Evolutionary conservation across 352 stramenopile species (phyloP).

Genomic region (Pythium brassicae): DNA sequence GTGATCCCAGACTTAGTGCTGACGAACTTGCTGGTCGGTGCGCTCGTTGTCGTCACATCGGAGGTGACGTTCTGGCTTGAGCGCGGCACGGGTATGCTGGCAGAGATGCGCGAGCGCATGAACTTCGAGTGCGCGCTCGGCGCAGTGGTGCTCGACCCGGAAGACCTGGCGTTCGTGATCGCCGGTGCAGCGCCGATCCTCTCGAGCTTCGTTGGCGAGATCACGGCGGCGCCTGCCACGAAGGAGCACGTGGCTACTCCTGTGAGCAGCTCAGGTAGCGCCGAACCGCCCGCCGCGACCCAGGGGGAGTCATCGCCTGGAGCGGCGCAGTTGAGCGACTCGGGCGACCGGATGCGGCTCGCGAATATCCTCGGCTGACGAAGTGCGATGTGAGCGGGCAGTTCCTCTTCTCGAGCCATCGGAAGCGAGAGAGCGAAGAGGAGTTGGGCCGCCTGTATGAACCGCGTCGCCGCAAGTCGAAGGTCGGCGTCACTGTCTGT

Average conservation of each 20-base stretch:
- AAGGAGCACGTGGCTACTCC: not conserved
- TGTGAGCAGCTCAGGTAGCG: not conserved
- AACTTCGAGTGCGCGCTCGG: slow-evolving; percentile 29
- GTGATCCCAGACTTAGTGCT: slow-evolving; percentile 1
- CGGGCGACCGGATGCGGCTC: slow-evolving; percentile 1
- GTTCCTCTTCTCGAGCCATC: not conserved
- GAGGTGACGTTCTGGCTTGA: slow-evolving; percentile 23
- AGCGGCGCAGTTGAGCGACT: not conserved
- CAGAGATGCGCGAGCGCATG: slow-evolving; percentile 19
- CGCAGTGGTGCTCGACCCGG: slow-evolving; percentile 17
- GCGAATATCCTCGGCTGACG: not conserved
- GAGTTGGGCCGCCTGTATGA: not conserved
- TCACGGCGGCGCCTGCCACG: not conserved
- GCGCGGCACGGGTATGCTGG: slow-evolving; percentile 5
- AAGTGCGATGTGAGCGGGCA: not conserved
- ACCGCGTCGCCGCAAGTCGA: not conserved
- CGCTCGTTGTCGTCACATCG: slow-evolving; percentile 6
- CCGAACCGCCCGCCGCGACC: not conserved
- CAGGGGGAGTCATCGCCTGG: not conserved
- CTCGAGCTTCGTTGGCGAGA: slow-evolving; percentile 5
- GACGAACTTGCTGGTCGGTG: slow-evolving; percentile 5
- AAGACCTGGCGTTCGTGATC: slow-evolving; percentile 20
- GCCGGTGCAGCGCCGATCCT: slow-evolving; percentile 7
- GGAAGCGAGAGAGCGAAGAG: not conserved
- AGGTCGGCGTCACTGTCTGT: not conserved